These are phyloP conservation scores for Pestalotiopsis sp. DNA, from an alignment of 2,329 filamentous ascomycete species.

Conservation along the genomic window DNA sequence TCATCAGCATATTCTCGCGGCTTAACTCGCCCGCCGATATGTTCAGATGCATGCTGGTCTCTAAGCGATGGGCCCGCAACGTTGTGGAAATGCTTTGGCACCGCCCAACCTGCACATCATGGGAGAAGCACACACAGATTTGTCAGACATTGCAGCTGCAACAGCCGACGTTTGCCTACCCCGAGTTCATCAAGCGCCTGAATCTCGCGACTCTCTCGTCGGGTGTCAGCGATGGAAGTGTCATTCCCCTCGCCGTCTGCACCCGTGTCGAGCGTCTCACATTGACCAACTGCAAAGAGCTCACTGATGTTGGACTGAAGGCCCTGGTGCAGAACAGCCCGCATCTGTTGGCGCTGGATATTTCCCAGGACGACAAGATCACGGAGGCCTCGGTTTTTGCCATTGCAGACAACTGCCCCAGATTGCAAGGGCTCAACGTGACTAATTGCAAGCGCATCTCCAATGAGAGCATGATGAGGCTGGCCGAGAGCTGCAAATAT, in stretches of 20 bases:
- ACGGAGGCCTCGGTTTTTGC: slow-evolving; percentile 79
- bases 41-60: slow-evolving; percentile 90
- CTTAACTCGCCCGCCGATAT: slow-evolving; percentile 77
- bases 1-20: slow-evolving; percentile 90
- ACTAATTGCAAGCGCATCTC: slow-evolving; percentile 83
- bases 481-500: slow-evolving; percentile 82
- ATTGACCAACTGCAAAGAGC: slow-evolving; percentile 81
- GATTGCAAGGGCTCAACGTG: slow-evolving; percentile 91
- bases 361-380: slow-evolving; percentile 78
- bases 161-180: slow-evolving; percentile 85
- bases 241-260: slow-evolving; percentile 80
- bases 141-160: slow-evolving; percentile 74
- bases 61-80: slow-evolving; percentile 89
- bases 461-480: slow-evolving; percentile 78
- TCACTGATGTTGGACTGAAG: slow-evolving; percentile 84
- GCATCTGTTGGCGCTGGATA: slow-evolving; percentile 85
- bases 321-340: slow-evolving; percentile 78
- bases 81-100: slow-evolving; percentile 95
- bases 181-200: slow-evolving; percentile 86
- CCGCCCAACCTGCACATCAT: slow-evolving; percentile 86
- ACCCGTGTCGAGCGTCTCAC: slow-evolving; percentile 92
- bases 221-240: slow-evolving; percentile 84
- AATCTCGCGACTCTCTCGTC: slow-evolving; percentile 82
- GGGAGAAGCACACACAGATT: slow-evolving; percentile 79
- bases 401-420: slow-evolving; percentile 79